These are phyloP conservation scores for Noccaea caerulescens DNA, from an alignment of 345 rosid genomes.

Conservation along the genomic window DNA sequence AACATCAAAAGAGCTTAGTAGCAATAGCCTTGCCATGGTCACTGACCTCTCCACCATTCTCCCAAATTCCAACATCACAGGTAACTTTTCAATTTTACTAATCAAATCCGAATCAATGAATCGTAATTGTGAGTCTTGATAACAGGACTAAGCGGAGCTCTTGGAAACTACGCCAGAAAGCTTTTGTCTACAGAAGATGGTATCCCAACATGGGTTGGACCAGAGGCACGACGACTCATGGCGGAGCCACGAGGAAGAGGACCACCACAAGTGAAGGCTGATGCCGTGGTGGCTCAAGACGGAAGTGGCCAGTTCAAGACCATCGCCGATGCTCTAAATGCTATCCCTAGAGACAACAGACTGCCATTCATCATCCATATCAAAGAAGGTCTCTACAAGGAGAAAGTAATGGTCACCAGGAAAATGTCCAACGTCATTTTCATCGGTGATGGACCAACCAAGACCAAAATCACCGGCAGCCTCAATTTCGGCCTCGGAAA, in stretches of 20 bases:
- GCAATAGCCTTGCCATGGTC: constrained; percentile 79
- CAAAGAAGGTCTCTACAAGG: constrained; percentile 72
- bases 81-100: constrained; percentile 14
- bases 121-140: constrained; percentile 6
- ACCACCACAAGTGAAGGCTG: constrained; percentile 44
- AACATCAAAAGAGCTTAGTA: constrained; percentile 55
- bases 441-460: constrained; percentile 74
- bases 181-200: constrained; percentile 45
- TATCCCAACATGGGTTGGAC: constrained; percentile 57
- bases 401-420: constrained; percentile 50
- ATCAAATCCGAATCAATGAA: constrained; percentile 10
- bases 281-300: constrained; percentile 67
- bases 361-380: constrained; percentile 61
- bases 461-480: constrained; percentile 66
- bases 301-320: constrained; percentile 71
- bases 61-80: constrained; percentile 43
- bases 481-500: constrained; percentile 53
- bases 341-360: constrained; percentile 47
- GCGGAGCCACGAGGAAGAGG: constrained; percentile 19
- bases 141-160: constrained; percentile 28
- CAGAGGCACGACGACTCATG: constrained; percentile 50
- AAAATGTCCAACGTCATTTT: constrained; percentile 50
- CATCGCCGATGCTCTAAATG: constrained; percentile 57
- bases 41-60: constrained; percentile 47
- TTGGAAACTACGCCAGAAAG: constrained; percentile 38